Percentiles rank a stretch among this genome's conserved stretches.
Evolutionary conservation across 2,329 filamentous ascomycete species (phyloP).

Genomic region (Domatiomyces catenatus): DNA sequence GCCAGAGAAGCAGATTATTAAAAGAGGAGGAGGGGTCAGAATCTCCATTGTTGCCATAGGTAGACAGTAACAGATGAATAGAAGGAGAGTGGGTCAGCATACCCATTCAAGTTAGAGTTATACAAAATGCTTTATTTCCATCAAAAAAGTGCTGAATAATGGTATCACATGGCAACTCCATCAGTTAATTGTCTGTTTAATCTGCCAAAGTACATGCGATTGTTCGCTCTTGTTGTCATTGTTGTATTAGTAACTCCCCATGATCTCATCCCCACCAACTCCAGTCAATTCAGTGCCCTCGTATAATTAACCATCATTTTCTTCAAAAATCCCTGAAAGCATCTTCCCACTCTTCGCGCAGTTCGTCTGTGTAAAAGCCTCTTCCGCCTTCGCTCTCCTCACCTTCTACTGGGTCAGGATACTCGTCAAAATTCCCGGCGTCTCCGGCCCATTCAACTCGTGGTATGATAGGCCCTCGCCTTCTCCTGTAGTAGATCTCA

Average conservation of each 20-base stretch:
- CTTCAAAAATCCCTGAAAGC: slow-evolving; percentile 45
- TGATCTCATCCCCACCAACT: background rate
- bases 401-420: slow-evolving; percentile 41
- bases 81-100: background rate
- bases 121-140: too few species aligned
- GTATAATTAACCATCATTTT: background rate
- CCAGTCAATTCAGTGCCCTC: background rate
- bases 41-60: background rate
- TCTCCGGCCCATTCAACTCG: slow-evolving; percentile 45
- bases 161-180: too few species aligned
- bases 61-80: background rate
- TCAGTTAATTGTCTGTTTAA: too few species aligned
- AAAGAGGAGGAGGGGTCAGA: background rate
- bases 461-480: slow-evolving; percentile 48
- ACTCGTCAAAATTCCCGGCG: slow-evolving; percentile 50
- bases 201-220: too few species aligned
- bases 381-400: slow-evolving; percentile 28
- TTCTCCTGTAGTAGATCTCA: slow-evolving; percentile 42
- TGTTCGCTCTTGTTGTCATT: too few species aligned
- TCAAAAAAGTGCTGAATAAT: too few species aligned
- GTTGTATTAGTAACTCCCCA: too few species aligned
- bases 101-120: background rate
- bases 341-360: slow-evolving; percentile 44
- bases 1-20: background rate
- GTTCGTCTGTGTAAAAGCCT: slow-evolving; percentile 41